Conservation (phyloP, 2,329 filamentous ascomycete genomes). For the Elsinoe necatrix region DNA sequence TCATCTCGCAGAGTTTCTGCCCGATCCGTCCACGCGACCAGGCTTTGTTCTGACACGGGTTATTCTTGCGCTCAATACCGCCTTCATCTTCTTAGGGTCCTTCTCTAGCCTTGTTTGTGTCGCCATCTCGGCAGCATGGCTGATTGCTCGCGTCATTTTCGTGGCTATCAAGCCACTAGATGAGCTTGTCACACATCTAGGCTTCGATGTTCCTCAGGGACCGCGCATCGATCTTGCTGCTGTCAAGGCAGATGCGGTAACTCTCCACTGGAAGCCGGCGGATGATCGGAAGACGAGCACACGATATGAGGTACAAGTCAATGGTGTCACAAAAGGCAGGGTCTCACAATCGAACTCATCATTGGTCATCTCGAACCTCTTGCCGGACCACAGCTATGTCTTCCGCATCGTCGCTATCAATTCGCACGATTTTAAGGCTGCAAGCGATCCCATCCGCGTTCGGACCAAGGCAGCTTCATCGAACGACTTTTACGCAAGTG, state of each 20-base stretch:
- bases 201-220: slow-evolving; percentile 84
- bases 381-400: slow-evolving; percentile 84
- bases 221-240: slow-evolving; percentile 85
- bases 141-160: slow-evolving; percentile 76
- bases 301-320: slow-evolving; percentile 87
- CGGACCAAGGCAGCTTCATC: slow-evolving; percentile 51
- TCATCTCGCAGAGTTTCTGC: neutral
- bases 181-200: slow-evolving; percentile 80
- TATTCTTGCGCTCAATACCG: slow-evolving; percentile 6
- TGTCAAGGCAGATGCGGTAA: slow-evolving; percentile 77
- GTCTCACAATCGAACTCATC: slow-evolving; percentile 72
- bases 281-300: slow-evolving; percentile 53
- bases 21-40: slow-evolving; percentile 11
- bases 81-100: slow-evolving; percentile 2
- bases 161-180: slow-evolving; percentile 87
- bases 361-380: slow-evolving; percentile 82
- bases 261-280: slow-evolving; percentile 72
- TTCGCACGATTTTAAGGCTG: slow-evolving; percentile 83
- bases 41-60: slow-evolving; percentile 11
- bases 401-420: slow-evolving; percentile 88
- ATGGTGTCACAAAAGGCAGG: slow-evolving; percentile 73
- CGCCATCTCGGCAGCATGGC: slow-evolving; percentile 43
- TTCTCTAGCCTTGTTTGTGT: slow-evolving; percentile 8
- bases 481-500: slow-evolving; percentile 39
- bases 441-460: slow-evolving; percentile 75